phyloP scores from a whole-genome alignment of 2,329 filamentous ascomycete genomes.

The Aspergillus texensis region DNA sequence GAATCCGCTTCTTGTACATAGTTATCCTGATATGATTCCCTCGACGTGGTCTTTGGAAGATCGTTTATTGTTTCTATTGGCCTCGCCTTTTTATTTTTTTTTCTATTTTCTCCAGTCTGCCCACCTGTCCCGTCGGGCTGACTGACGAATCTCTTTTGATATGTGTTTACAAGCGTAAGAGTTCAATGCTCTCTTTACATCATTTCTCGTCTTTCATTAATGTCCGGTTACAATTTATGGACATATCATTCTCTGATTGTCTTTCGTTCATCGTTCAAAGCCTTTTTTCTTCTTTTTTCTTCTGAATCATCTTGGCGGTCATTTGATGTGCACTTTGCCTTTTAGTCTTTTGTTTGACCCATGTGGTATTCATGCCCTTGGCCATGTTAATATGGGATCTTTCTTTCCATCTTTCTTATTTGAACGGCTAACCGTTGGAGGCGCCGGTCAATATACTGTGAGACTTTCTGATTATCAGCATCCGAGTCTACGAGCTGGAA shows the following conservation, averaged over 20 bases:
- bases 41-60: slow-evolving; percentile 25
- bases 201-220: slow-evolving; percentile 39
- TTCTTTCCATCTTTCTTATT: background rate
- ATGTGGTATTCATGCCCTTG: background rate
- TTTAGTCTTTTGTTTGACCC: slow-evolving; percentile 14
- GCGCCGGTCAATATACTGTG: slow-evolving; percentile 11
- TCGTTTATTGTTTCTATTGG: slow-evolving; percentile 10
- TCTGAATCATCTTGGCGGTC: slow-evolving; percentile 6
- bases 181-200: slow-evolving; percentile 33
- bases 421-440: slow-evolving; percentile 7
- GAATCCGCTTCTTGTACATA: slow-evolving; percentile 19
- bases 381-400: slow-evolving; percentile 1
- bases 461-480: slow-evolving; percentile 10
- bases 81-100: slow-evolving; percentile 11
- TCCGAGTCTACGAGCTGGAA: slow-evolving; percentile 10
- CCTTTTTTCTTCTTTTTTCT: slow-evolving; percentile 18
- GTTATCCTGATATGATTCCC: slow-evolving; percentile 22
- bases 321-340: slow-evolving; percentile 11
- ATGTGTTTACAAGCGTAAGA: slow-evolving; percentile 32
- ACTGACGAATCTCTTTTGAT: slow-evolving; percentile 41
- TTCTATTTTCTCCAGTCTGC: slow-evolving; percentile 22
- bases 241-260: slow-evolving; percentile 25
- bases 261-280: slow-evolving; percentile 30
- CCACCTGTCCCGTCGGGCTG: slow-evolving; percentile 22
- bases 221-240: slow-evolving; percentile 31